Percentiles rank a stretch among this genome's conserved stretches.
Conservation (phyloP, 2,329 filamentous ascomycete species). For the Colletotrichum sp. region DNA sequence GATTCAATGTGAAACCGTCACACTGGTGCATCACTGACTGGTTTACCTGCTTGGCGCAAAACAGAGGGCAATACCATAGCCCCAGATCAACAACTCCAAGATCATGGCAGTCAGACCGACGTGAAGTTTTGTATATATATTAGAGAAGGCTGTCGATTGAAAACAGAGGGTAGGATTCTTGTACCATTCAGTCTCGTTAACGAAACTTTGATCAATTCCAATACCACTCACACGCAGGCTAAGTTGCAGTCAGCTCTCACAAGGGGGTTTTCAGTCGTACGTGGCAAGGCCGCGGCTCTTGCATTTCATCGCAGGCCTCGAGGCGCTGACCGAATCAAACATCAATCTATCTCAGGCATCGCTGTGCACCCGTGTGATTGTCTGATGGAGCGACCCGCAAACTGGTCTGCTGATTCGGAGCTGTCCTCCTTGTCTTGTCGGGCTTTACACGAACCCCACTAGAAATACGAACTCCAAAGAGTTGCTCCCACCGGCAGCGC, state of each 20-base stretch:
- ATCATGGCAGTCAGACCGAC: not conserved
- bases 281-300: rapidly evolving
- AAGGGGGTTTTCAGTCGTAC: not conserved
- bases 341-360: not conserved
- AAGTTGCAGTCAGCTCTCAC: not conserved
- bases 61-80: not conserved
- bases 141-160: not conserved
- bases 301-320: not conserved
- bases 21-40: not conserved
- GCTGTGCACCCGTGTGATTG: not conserved
- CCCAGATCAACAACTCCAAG: not conserved
- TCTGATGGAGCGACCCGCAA: not conserved
- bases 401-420: not conserved
- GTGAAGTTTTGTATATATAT: no score
- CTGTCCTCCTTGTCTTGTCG: not conserved
- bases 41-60: not conserved
- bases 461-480: not conserved
- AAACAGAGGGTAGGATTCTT: rapidly evolving
- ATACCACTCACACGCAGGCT: not conserved
- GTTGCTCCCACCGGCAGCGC: not conserved
- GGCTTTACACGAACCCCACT: not conserved
- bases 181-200: rapidly evolving
- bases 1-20: not conserved
- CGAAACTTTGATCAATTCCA: rapidly evolving
- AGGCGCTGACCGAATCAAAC: not conserved